Conservation (phyloP, 148 eudicot species). For the Diospyros lotus region DNA sequence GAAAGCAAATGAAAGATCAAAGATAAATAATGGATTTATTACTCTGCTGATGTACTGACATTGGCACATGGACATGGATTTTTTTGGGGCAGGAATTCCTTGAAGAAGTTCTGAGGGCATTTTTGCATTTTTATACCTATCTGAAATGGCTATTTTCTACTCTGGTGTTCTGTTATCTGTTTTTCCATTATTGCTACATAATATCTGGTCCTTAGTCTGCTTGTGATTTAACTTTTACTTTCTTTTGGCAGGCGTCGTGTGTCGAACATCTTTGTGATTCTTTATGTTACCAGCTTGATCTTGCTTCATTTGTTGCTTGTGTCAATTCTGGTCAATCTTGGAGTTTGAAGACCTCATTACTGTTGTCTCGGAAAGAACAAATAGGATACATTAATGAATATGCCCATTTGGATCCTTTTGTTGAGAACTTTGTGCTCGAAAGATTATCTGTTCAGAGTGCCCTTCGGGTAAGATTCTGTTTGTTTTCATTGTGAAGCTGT, state of each 20-base stretch:
- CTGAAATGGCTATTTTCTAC: too few relatives aligned
- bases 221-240: conserved; percentile 7
- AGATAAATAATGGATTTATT: too few relatives aligned
- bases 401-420: conserved; percentile 76
- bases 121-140: background rate
- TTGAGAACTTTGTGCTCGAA: conserved; percentile 93
- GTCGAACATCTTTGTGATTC: conserved; percentile 86
- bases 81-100: background rate
- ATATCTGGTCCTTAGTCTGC: background rate
- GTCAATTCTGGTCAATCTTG: conserved; percentile 90
- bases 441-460: conserved; percentile 91
- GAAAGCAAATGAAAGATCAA: too few relatives aligned
- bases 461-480: conserved; percentile 55
- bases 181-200: background rate
- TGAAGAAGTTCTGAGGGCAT: background rate
- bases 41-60: too few relatives aligned
- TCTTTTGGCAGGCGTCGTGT: conserved; percentile 62
- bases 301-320: conserved; percentile 94
- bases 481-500: background rate
- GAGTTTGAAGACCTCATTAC: conserved; percentile 65
- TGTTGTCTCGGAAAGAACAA: conserved; percentile 67
- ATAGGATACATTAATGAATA: conserved; percentile 32
- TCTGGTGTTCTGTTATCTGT: background rate
- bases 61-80: too few relatives aligned
- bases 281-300: conserved; percentile 91